Conservation (phyloP, 169 alveolate genomes). For the Cryptosporidium parvum region DNA sequence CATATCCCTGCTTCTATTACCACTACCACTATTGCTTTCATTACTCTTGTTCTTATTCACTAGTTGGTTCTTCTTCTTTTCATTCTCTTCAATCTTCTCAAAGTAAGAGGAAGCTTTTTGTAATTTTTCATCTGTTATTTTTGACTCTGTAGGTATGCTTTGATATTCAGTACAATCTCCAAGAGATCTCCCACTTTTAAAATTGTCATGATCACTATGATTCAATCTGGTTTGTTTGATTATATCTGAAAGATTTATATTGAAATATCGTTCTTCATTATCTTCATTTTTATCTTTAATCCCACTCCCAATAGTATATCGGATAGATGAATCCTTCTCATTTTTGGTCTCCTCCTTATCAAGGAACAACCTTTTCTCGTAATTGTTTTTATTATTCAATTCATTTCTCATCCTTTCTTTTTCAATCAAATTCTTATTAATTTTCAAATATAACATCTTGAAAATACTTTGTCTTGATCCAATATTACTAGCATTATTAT, state of each 20-base stretch:
- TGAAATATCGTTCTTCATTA: background rate
- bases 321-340: too few relatives aligned
- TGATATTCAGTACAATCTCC: background rate
- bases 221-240: background rate
- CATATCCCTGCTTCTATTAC: background rate
- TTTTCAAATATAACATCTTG: conserved; percentile 2
- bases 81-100: background rate
- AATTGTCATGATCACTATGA: background rate
- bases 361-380: conserved; percentile 17
- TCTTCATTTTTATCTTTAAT: background rate
- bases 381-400: too few relatives aligned
- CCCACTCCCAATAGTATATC: background rate
- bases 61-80: background rate
- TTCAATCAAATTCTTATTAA: background rate
- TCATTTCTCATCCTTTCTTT: background rate
- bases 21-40: background rate
- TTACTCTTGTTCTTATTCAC: background rate
- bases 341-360: background rate
- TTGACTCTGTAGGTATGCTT: background rate
- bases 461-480: conserved; percentile 18
- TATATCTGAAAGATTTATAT: background rate
- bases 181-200: background rate
- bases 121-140: background rate
- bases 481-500: background rate
- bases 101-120: background rate